These are phyloP conservation scores for Cryptosporidium tyzzeri DNA, from an alignment of 169 alveolate genomes.

Conservation along the genomic window DNA sequence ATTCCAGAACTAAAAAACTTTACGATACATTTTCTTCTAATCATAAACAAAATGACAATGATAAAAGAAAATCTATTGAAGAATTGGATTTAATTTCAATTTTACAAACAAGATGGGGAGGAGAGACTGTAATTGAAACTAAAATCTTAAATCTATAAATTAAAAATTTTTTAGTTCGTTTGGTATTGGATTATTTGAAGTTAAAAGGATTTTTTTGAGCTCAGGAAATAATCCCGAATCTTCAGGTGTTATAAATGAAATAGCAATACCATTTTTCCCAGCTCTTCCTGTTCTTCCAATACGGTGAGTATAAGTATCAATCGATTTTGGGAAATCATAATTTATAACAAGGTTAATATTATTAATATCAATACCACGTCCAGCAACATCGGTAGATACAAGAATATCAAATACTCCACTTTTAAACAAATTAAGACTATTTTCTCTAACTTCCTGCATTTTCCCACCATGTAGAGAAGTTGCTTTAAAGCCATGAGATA, in stretches of 20 bases:
- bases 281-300: slow-evolving; percentile 99
- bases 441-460: slow-evolving; percentile 93
- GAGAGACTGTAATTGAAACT: slow-evolving; percentile 32
- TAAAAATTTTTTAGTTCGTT: slow-evolving; percentile 82
- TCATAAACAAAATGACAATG: background rate
- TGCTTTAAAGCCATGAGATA: slow-evolving; percentile 79
- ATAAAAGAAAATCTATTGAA: slow-evolving; percentile 12
- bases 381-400: slow-evolving; percentile 99
- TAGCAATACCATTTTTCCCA: slow-evolving; percentile 97
- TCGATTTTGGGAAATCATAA: slow-evolving; percentile 97
- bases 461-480: slow-evolving; percentile 93
- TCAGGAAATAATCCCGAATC: slow-evolving; percentile 92
- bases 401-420: slow-evolving; percentile 91
- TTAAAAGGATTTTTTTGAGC: slow-evolving; percentile 88
- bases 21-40: background rate
- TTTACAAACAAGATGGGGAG: slow-evolving; percentile 66
- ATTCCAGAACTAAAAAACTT: background rate
- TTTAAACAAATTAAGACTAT: slow-evolving; percentile 90
- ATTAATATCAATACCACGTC: slow-evolving; percentile 97
- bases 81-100: slow-evolving; percentile 40
- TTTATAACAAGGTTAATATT: slow-evolving; percentile 96
- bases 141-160: background rate
- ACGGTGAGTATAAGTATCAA: slow-evolving; percentile 91
- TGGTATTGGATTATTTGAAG: slow-evolving; percentile 92
- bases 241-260: slow-evolving; percentile 93